Evolutionary conservation across 441 rosid species (phyloP), one percentile per base, ranked within the genome.

Genomic region (Populus hybrid): DNA sequence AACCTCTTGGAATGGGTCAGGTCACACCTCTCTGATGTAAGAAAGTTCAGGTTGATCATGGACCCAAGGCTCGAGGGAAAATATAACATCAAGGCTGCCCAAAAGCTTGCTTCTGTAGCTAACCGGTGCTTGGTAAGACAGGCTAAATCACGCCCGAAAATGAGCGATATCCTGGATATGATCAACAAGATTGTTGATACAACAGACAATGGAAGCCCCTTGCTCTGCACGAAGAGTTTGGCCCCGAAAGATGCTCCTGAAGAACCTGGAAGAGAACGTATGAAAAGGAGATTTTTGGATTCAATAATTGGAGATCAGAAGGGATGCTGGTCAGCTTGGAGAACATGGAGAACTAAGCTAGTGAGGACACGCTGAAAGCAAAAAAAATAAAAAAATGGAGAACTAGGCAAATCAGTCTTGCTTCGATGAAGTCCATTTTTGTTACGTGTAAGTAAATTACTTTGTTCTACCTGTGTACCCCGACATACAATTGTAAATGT

Each of bases 1-100:
- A 91, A 80, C 74, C 89, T 94, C 75, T 77, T 87, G 53, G 95
- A 92, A 1, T 95, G 98, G 99, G 81, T 92, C 59, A 88, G 89
- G 74, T 94, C 95, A 38, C 84, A 82, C 87, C 76, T 95, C 69
- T 74, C 84, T 0, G 88, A 89, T 23, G 78, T 81, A 73, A 90
- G 91, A 64, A 93, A 89, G 82, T 82, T 92, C 45, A 90, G 83
- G 79, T 78, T 79, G 69, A 78, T 88, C 65, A 87, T 93, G 87
- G 99, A 95, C 78, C 84, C 91, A 31, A 85, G 85, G 67, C 88
- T 93, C 36, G 89, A 91, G 72, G 98, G 97, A 14, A 86, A 85
- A 36, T 95, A 90, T 81, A 84, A 94, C 33, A 72, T 85, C n/a
- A 89, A 88, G 80, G 78, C 91, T 31, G 95, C 87, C n/a, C 88